These are phyloP conservation scores for Coemansia sp. DNA, from an alignment of 192 early-diverging fungal genomes.

Conservation along the genomic window DNA sequence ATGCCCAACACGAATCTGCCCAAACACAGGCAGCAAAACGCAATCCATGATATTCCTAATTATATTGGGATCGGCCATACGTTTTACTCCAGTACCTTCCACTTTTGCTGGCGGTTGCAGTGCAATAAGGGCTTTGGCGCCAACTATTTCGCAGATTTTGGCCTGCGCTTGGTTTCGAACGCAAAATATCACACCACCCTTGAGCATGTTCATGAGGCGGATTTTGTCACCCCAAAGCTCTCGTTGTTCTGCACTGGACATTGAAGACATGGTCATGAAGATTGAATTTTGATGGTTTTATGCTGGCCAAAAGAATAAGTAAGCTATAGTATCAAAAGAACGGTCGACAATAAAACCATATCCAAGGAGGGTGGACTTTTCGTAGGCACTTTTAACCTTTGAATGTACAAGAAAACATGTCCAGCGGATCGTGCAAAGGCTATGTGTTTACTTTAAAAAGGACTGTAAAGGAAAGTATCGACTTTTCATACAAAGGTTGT, in stretches of 20 bases:
- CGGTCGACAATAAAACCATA: background rate
- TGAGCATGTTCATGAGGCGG: conserved; percentile 58
- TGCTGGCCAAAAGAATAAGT: no score
- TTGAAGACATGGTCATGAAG: background rate
- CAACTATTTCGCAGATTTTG: conserved; percentile 87
- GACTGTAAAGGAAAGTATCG: no score
- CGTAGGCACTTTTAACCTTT: no score
- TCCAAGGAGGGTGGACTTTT: background rate
- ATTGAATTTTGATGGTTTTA: background rate
- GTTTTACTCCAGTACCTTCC: no score
- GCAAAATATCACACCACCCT: conserved; percentile 97
- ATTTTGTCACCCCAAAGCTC: conserved; percentile 8
- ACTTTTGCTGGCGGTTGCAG: conserved; percentile 68
- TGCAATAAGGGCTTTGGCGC: conserved; percentile 96
- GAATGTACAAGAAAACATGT: no score
- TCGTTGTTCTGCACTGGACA: background rate
- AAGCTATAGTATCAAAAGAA: background rate
- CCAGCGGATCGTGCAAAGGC: no score
- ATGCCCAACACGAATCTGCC: conserved; percentile 94
- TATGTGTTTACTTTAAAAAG: no score
- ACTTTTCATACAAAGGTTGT: no score
- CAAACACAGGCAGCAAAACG: conserved; percentile 96
- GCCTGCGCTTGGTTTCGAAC: conserved; percentile 92
- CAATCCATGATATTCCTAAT: conserved; percentile 88
- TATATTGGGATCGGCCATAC: conserved; percentile 93